Evolutionary conservation across 257 asterid genomes (phyloP).

Genomic region (Rubia yunnanensis): DNA sequence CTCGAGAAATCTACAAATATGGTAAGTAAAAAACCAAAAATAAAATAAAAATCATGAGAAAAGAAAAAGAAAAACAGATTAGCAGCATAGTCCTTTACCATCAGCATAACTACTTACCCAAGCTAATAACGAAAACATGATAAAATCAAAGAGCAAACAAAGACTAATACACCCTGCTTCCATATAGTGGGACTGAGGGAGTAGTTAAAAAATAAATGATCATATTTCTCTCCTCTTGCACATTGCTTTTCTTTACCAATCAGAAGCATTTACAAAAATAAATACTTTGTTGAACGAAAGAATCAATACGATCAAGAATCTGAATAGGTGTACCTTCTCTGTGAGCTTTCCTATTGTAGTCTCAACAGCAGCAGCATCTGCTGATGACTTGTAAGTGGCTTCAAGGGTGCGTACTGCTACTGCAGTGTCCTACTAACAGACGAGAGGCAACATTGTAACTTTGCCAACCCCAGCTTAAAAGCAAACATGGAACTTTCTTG

Average conservation of each 20-base stretch:
- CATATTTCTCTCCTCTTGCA: not conserved
- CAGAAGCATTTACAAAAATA: not conserved
- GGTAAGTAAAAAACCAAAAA: too few relatives aligned
- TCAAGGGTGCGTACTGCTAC: slow-evolving; percentile 98
- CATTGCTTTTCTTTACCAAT: not conserved
- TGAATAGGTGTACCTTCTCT: slow-evolving; percentile 52
- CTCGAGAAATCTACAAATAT: too few relatives aligned
- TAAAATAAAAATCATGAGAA: too few relatives aligned
- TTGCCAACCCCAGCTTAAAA: slow-evolving; percentile 73
- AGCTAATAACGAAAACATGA: not conserved
- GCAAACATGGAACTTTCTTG: slow-evolving; percentile 76
- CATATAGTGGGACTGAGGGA: not conserved
- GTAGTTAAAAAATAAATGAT: not conserved
- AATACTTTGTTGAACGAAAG: too few relatives aligned
- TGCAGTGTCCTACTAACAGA: slow-evolving; percentile 98
- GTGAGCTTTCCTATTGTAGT: slow-evolving; percentile 70
- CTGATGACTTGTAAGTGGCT: slow-evolving; percentile 81
- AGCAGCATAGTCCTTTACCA: not conserved
- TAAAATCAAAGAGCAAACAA: not conserved
- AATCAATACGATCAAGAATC: not conserved
- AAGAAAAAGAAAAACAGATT: not conserved
- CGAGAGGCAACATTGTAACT: slow-evolving; percentile 71
- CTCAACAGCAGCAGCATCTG: slow-evolving; percentile 92
- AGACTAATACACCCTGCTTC: not conserved
- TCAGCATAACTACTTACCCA: not conserved